These are phyloP conservation scores for Tylopilus sp. DNA, from an alignment of 1,284 basidiomycete species.

Conservation along the genomic window DNA sequence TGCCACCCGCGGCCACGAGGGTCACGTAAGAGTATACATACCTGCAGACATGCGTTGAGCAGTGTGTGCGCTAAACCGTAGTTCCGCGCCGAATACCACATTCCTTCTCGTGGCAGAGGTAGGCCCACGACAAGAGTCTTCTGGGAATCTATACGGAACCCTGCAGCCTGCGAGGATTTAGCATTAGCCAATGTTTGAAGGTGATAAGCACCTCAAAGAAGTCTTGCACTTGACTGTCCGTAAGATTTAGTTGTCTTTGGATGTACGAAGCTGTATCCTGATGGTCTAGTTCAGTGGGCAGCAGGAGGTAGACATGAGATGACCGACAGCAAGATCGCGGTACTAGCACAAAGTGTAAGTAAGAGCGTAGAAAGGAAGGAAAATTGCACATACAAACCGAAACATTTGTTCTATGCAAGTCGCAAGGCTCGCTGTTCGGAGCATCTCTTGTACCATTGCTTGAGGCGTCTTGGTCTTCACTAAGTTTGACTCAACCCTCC, in stretches of 20 bases:
- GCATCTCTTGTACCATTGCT: slow-evolving; percentile 40
- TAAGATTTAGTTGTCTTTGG: slow-evolving; percentile 56
- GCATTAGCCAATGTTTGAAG: neutral
- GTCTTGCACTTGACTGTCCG: slow-evolving; percentile 58
- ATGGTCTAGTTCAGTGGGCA: neutral
- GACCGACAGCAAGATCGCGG: slow-evolving; percentile 53
- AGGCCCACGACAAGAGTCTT: slow-evolving; percentile 60
- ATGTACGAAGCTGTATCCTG: slow-evolving; percentile 62
- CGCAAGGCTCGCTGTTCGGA: slow-evolving; percentile 47
- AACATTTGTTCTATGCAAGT: slow-evolving; percentile 50
- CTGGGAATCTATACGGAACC: slow-evolving; percentile 55
- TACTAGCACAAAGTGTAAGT: slow-evolving; percentile 46
- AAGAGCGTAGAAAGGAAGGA: neutral
- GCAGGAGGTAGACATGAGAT: neutral
- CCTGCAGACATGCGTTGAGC: slow-evolving; percentile 49
- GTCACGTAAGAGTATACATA: slow-evolving; percentile 40
- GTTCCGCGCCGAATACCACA: slow-evolving; percentile 52
- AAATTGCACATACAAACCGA: slow-evolving; percentile 43
- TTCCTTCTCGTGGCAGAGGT: slow-evolving; percentile 53
- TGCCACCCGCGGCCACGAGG: neutral
- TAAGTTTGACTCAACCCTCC: slow-evolving; percentile 30
- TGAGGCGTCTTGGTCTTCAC: slow-evolving; percentile 54
- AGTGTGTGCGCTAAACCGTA: slow-evolving; percentile 58
- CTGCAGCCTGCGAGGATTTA: slow-evolving; percentile 49
- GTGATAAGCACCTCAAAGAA: slow-evolving; percentile 56